A percentile compares a stretch with the other conserved stretches of the same genome.
Evolutionary conservation across 768 basidiomycete genomes (phyloP).

Genomic region (Lactifluus hygrophoroides): DNA sequence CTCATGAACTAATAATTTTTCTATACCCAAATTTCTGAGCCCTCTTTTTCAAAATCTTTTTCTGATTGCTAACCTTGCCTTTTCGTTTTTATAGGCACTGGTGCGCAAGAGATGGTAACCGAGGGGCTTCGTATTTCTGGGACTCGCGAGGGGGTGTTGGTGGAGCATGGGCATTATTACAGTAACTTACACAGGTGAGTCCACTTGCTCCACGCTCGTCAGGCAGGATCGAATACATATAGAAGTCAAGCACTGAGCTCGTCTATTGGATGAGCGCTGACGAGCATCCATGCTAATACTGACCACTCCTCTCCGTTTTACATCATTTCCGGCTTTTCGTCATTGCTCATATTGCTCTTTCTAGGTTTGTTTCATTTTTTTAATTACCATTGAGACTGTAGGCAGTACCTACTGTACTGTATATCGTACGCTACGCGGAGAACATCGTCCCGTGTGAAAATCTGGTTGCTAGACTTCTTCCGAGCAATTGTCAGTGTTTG

Average conservation of each 20-base stretch:
- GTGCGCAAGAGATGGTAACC: neutral
- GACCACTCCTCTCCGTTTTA: slow-evolving; percentile 28
- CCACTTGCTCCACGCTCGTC: slow-evolving; percentile 5
- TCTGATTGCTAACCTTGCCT: neutral
- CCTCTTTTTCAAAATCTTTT: slow-evolving; percentile 10
- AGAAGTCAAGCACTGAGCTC: slow-evolving; percentile 86
- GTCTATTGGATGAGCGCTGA: slow-evolving; percentile 65
- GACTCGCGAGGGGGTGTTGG: neutral
- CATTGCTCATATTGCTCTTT: neutral
- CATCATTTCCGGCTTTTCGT: slow-evolving; percentile 23
- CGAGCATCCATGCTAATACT: slow-evolving; percentile 83
- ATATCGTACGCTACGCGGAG: too few species aligned
- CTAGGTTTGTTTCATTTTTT: neutral
- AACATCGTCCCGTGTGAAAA: neutral
- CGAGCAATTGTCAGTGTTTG: too few species aligned
- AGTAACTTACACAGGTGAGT: too few species aligned
- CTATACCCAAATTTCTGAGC: slow-evolving; percentile 93
- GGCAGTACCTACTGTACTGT: neutral
- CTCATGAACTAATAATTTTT: slow-evolving; percentile 56
- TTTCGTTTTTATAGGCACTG: neutral
- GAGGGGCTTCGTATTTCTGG: neutral
- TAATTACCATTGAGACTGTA: neutral
- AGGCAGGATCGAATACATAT: slow-evolving; percentile 57
- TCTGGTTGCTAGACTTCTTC: neutral
- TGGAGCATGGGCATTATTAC: neutral